Evolutionary conservation across 805 yeast species (phyloP).

Genomic region (Danielozyma ontarioensis): DNA sequence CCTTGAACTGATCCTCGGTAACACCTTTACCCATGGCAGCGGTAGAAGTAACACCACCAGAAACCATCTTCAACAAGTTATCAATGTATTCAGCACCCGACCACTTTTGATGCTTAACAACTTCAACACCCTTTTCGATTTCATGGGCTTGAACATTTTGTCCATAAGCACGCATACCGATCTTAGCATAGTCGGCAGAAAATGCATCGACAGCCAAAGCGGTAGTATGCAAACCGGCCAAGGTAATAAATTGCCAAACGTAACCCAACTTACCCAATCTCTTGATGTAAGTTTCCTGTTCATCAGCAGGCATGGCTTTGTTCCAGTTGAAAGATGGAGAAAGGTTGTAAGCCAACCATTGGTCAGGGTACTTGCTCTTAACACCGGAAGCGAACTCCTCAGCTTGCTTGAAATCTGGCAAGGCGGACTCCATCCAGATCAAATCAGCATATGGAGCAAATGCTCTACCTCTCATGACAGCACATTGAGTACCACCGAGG

Average conservation of each 20-base stretch:
- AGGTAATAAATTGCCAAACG: conserved; percentile 96
- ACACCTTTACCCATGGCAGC: conserved; percentile 99
- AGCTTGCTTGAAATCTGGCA: conserved; percentile 92
- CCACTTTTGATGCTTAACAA: conserved; percentile 98
- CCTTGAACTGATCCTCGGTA: conserved; percentile 91
- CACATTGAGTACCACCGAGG: conserved; percentile 95
- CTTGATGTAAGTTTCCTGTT: conserved; percentile 85
- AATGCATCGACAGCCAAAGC: conserved; percentile 88
- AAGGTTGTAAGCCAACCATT: conserved; percentile 95
- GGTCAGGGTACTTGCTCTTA: conserved; percentile 70
- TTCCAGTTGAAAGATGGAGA: conserved; percentile 99
- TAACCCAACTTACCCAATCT: conserved; percentile 85
- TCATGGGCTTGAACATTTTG: conserved; percentile 81
- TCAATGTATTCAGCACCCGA: conserved; percentile 97
- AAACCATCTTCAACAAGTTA: conserved; percentile 78
- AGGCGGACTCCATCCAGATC: conserved; percentile 97
- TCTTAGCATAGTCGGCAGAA: conserved; percentile 67
- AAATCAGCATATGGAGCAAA: conserved; percentile 92
- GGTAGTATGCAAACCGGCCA: conserved; percentile 95
- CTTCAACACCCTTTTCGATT: conserved; percentile 85
- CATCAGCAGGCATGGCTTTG: conserved; percentile 80
- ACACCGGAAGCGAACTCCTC: conserved; percentile 93
- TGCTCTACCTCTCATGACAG: conserved; percentile 93
- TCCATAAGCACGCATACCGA: conserved; percentile 96
- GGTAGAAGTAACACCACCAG: conserved; percentile 92